Evolutionary conservation across 129 eudicot species (phyloP), one percentile per base, ranked within the genome.

Genomic region (Glebionis coronaria): DNA sequence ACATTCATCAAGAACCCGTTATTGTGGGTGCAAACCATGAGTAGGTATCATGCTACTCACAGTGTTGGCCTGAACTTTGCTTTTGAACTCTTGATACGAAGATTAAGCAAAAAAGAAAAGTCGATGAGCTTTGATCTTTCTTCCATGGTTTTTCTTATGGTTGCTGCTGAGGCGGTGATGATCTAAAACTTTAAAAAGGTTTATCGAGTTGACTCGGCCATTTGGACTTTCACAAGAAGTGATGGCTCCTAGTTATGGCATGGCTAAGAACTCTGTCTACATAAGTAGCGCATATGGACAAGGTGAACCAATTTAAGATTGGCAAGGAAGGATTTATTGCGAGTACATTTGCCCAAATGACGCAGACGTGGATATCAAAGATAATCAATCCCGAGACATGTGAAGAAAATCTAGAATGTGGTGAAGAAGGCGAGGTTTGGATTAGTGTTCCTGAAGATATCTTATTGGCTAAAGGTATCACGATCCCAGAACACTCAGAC

Each of bases 371-470:
- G 85, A 77, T 64, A 44, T 81, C 0, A n/a, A 73, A 57, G 65
- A 77, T 81, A 9, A 77, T 81, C 45, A 77, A 81, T 55, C 85
- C 80, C 0, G 82, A 81, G 42, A 81, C 80, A 5, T 31, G 76
- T 54, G 63, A 68, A 74, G 82, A 81, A 21, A 70, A 68, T 23
- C 55, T 20, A 14, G 85, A 81, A 56, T 11, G 44, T n/a, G 85
- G 68, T 53, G 77, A 73, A 51, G 85, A 77, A 73, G 85, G 85
- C 9, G 85, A 81, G 69, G 66, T 81, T 51, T 81, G 82, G 85
- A 69, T 81, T 18, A 73, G 63, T 44, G 85, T 78, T 64, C 77
- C 82, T 2, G 85, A 77, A 74, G 74, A 77, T 14, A 23, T 64
- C 12, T 73, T 81, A 46, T 46, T 38, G 13, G 66, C 65, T 54